A percentile compares a stretch with the other conserved stretches of the same genome.
phyloP scores from a whole-genome alignment of 306 rosid genomes.

The Prunus salicina region DNA sequence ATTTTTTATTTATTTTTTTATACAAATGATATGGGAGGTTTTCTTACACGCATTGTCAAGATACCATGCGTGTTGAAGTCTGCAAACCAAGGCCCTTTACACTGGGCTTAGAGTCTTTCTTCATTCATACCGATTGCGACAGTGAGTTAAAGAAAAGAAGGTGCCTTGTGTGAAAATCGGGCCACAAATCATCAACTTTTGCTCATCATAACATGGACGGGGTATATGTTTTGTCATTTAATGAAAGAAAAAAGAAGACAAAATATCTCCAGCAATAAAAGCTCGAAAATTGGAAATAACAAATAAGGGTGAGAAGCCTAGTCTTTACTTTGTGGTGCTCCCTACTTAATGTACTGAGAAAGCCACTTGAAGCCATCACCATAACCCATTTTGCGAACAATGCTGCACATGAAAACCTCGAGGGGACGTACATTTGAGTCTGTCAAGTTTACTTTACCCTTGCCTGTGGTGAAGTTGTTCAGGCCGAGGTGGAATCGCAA shows the following conservation, averaged over 20 bases:
- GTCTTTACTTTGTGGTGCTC: constrained; percentile 20
- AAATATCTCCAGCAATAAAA: constrained; percentile 20
- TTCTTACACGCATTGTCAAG: too few species aligned
- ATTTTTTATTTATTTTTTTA: too few species aligned
- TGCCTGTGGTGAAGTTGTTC: constrained; percentile 83
- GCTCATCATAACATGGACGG: constrained; percentile 6
- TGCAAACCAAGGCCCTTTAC: too few species aligned
- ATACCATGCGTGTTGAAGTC: too few species aligned
- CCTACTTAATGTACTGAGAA: constrained; percentile 82
- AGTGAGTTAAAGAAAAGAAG: too few species aligned
- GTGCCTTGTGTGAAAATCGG: background rate
- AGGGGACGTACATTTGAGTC: constrained; percentile 77
- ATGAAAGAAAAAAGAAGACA: background rate
- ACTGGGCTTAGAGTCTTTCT: too few species aligned
- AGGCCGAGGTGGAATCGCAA: constrained; percentile 70
- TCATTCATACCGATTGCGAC: too few species aligned
- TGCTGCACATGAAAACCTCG: constrained; percentile 94
- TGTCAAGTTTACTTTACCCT: constrained; percentile 70
- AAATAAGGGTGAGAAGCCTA: constrained; percentile 27
- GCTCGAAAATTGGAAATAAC: constrained; percentile 36
- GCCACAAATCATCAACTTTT: background rate
- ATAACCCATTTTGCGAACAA: constrained; percentile 89
- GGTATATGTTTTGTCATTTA: constrained; percentile 1
- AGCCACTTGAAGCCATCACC: constrained; percentile 95
- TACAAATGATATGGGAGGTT: too few species aligned